phyloP scores from a whole-genome alignment of 208 protist genomes.

The Tritrichomonas foetus region DNA sequence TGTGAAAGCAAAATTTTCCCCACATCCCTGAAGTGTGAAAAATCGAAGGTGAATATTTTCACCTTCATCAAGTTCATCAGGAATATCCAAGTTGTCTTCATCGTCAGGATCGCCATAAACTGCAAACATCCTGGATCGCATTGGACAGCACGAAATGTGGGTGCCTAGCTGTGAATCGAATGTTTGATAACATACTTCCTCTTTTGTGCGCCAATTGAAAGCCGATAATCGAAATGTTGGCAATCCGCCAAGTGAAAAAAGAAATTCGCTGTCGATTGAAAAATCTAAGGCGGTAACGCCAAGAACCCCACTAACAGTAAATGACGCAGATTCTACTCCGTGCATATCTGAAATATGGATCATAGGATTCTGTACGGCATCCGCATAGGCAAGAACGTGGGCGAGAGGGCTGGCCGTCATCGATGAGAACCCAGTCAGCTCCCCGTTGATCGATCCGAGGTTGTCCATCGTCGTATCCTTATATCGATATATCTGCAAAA shows the following conservation, averaged over 20 bases:
- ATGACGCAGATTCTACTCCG: neutral
- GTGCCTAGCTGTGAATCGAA: neutral
- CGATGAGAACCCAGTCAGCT: slow-evolving; percentile 15
- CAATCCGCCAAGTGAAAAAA: neutral
- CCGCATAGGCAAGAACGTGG: neutral
- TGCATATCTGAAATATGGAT: neutral
- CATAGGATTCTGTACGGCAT: neutral
- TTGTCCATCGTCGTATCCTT: neutral
- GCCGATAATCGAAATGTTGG: slow-evolving; percentile 37
- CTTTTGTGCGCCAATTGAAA: neutral
- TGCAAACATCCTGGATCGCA: neutral
- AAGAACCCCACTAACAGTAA: neutral
- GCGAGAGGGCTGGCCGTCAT: neutral
- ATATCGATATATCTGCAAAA: slow-evolving; percentile 30
- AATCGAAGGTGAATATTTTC: neutral
- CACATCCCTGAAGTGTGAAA: neutral
- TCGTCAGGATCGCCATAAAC: slow-evolving; percentile 1
- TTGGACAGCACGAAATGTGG: neutral
- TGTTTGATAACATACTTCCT: neutral
- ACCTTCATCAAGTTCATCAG: neutral
- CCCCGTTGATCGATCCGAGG: neutral
- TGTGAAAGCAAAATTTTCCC: neutral
- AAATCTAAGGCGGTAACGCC: neutral
- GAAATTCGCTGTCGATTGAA: neutral
- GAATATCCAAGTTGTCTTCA: neutral